These are phyloP conservation scores for Dendrothele bispora DNA, from an alignment of 768 basidiomycete genomes.

Conservation along the genomic window DNA sequence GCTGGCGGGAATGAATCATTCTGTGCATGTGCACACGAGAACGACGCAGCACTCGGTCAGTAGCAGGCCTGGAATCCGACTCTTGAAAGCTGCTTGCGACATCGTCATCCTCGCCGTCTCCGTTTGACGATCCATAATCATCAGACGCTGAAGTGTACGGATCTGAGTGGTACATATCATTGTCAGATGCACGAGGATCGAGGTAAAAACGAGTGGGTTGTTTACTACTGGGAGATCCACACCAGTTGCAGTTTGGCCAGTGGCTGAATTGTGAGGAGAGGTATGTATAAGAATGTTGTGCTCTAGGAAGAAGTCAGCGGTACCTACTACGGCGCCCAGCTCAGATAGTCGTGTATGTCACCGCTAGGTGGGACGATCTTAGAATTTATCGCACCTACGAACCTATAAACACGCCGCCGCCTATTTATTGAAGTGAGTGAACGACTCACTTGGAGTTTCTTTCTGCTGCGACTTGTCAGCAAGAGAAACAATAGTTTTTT, in stretches of 20 bases:
- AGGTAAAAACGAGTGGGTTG: slow-evolving; percentile 22
- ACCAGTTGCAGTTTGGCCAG: slow-evolving; percentile 59
- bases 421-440: too few relatives aligned
- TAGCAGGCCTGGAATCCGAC: neutral
- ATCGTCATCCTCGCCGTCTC: slow-evolving; percentile 1
- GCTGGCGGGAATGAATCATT: too few relatives aligned
- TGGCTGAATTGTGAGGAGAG: slow-evolving; percentile 36
- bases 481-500: too few relatives aligned
- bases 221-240: slow-evolving; percentile 22
- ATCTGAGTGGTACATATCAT: neutral
- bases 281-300: neutral
- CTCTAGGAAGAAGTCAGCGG: too few relatives aligned
- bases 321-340: slow-evolving; percentile 59
- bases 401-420: too few relatives aligned
- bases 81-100: neutral
- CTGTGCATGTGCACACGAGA: too few relatives aligned
- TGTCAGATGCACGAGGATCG: slow-evolving; percentile 2
- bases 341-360: slow-evolving; percentile 49
- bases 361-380: slow-evolving; percentile 36
- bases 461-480: too few relatives aligned
- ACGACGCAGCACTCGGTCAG: neutral
- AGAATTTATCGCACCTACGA: slow-evolving; percentile 42
- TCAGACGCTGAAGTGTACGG: neutral
- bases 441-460: too few relatives aligned
- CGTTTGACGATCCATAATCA: neutral